Base-by-base conservation (phyloP, 2,329 filamentous ascomycete genomes). In the Pestalotiopsis sp. region DNA sequence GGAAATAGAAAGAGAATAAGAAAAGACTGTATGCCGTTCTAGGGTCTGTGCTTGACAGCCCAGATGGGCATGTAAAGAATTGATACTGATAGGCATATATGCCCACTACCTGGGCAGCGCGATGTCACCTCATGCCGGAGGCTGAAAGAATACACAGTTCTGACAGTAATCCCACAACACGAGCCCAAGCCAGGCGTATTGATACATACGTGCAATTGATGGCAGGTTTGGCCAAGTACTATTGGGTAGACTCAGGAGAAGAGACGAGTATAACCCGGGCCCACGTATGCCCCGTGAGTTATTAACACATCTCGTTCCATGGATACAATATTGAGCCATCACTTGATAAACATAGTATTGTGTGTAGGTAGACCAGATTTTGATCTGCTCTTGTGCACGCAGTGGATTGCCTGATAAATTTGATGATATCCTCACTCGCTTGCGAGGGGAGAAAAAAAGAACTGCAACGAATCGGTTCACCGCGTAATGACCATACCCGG, bases 61-160 rank as follows among this genome's bases (percentile, higher is more conserved):
- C 41, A 49, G 41, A 52, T 20, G 45, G 45, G 45, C 45, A n/a
- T 52, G 45, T 52, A 52, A 52, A 52, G 13, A 52, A 52, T 52
- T 52, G 14, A 52, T 52, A 23, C 45, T 52, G 45, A 52, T 52
- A 52, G 45, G 45, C 45, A 52, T n/a, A 52, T 52, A 52, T 23
- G 45, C 9, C 45, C 45, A 52, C 45, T 52, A 49, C 38, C 38
- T 23, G 27, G 61, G 17, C 38, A 23, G 49, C 61, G 61, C 61
- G 61, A 64, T 64, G 61, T 64, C 36, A 64, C 61, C 61, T 64
- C 39, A 23, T 64, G 38, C 38, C 61, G 38, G 61, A 36, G 39
- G 39, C 61, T 64, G 7, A 52, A 52, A 52, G 45, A 52, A 52
- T 52, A 52, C 45, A 52, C 9, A 52, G 45, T 52, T n/a, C 45